phyloP scores from a whole-genome alignment of 257 asterid genomes.

The Ehretia macrophylla region DNA sequence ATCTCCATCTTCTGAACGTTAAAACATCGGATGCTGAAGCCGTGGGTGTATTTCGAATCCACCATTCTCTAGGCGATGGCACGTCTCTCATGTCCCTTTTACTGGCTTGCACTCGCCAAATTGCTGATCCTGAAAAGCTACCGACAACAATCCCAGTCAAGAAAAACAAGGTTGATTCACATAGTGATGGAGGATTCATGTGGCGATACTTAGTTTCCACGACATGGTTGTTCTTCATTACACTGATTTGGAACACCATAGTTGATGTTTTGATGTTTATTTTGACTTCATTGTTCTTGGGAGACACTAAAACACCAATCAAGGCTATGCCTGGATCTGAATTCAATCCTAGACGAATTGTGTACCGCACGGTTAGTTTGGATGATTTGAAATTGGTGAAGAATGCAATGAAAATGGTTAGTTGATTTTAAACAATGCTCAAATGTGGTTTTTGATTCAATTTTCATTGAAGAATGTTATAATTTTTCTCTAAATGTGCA shows the following conservation, averaged over 20 bases:
- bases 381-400: conserved; percentile 26
- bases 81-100: conserved; percentile 29
- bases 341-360: conserved; percentile 23
- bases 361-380: conserved; percentile 19
- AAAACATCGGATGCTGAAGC: conserved; percentile 20
- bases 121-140: conserved; percentile 17
- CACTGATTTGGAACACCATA: conserved; percentile 22
- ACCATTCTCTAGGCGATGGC: conserved; percentile 40
- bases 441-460: too few species aligned
- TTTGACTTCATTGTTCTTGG: conserved; percentile 25
- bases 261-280: conserved; percentile 24
- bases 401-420: conserved; percentile 23
- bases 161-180: not conserved
- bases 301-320: conserved; percentile 28
- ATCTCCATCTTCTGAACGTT: conserved; percentile 32
- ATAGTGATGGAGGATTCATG: not conserved
- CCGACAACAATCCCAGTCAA: conserved; percentile 24
- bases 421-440: not conserved
- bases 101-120: conserved; percentile 30
- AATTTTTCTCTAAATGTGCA: not conserved
- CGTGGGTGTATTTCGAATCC: conserved; percentile 23
- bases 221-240: conserved; percentile 14
- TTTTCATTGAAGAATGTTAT: not conserved
- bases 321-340: conserved; percentile 27
- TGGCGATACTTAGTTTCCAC: not conserved